Conservation (phyloP, 148 eudicot species). For the Limonium bicolor region DNA sequence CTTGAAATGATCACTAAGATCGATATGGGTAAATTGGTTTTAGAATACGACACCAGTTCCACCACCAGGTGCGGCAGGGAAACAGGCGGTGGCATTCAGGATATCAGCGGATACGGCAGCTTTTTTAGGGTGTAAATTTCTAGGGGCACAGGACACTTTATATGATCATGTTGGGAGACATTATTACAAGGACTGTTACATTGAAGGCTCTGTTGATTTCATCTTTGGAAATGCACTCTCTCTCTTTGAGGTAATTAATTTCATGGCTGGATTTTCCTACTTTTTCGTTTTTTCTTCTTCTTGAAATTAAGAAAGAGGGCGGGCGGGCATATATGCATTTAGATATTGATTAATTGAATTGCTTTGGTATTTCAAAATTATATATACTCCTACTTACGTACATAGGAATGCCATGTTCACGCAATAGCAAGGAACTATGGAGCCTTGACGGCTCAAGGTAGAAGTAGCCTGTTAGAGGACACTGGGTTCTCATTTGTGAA, state of each 20-base stretch:
- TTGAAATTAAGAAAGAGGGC: too few species aligned
- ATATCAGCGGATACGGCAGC: slow-evolving; percentile 82
- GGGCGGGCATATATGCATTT: too few species aligned
- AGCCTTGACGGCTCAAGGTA: slow-evolving; percentile 46
- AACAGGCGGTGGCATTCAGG: slow-evolving; percentile 78
- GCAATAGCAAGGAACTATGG: slow-evolving; percentile 27
- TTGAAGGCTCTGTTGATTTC: slow-evolving; percentile 93
- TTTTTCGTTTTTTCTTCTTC: neutral
- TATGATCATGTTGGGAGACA: slow-evolving; percentile 86
- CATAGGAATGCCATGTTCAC: slow-evolving; percentile 27
- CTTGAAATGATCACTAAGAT: too few species aligned
- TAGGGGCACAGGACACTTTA: slow-evolving; percentile 88
- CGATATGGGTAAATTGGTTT: neutral
- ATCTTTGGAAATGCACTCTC: slow-evolving; percentile 88
- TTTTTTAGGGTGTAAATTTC: slow-evolving; percentile 60
- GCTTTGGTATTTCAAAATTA: too few species aligned
- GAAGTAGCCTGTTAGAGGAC: slow-evolving; percentile 24
- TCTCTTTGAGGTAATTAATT: slow-evolving; percentile 52
- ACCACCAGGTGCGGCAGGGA: slow-evolving; percentile 47
- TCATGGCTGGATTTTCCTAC: neutral
- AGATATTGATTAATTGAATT: too few species aligned
- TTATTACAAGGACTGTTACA: slow-evolving; percentile 82
- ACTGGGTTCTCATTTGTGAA: slow-evolving; percentile 44
- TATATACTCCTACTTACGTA: too few species aligned
- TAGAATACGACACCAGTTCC: slow-evolving; percentile 82